Evolutionary conservation across 257 asterid genomes (phyloP), one percentile per base, ranked within the genome.

Genomic region (Scutellaria galericulata): DNA sequence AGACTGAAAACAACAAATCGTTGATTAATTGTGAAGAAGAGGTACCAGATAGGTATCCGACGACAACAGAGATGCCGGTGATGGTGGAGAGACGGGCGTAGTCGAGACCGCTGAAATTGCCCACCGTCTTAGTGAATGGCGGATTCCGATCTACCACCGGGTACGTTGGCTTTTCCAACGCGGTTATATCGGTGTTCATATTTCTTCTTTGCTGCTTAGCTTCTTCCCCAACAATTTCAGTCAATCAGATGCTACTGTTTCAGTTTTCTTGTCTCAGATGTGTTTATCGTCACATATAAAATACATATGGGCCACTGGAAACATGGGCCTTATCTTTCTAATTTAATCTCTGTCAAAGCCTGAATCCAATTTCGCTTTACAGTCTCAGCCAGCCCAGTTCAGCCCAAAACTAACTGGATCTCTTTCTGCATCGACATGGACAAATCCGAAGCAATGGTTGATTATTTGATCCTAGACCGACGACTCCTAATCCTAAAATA

Each of bases 71-170:
- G 37, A 91, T 84, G 48, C 97, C 98, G 69, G 96, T 83, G 79
- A 93, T 86, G 78, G 98, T 91, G 77, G 96, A 73, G 80, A 93
- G 81, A 31, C 96, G 96, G 81, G 89, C 85, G 88, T 88, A 93
- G 81, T 93, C 98, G 72, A 90, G 98, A 44, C 90, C 64, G 77
- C 73, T 93, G 91, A 93, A 93, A 74, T 93, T 89, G 20, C 83
- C 85, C 2, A 93, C 98, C 12, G 96, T 83, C 86, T 89, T 93
- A 1, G 96, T 86, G 73, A 93, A 93, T 0, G 97, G 96, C 1
- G 97, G 97, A 56, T 91, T 91, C 55, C 98, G 97, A 91, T 93
- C 97, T 31, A 93, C 53, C 2, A 93, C 97, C 45, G 96, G 95
- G 50, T 91, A 91, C 68, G 88, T 96, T 5, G 98, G 98, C 84